A percentile compares a stretch with the other conserved stretches of the same genome.
These are phyloP conservation scores for Decorospora gaudefroyi DNA, from an alignment of 2,329 filamentous ascomycete genomes.

Conservation along the genomic window DNA sequence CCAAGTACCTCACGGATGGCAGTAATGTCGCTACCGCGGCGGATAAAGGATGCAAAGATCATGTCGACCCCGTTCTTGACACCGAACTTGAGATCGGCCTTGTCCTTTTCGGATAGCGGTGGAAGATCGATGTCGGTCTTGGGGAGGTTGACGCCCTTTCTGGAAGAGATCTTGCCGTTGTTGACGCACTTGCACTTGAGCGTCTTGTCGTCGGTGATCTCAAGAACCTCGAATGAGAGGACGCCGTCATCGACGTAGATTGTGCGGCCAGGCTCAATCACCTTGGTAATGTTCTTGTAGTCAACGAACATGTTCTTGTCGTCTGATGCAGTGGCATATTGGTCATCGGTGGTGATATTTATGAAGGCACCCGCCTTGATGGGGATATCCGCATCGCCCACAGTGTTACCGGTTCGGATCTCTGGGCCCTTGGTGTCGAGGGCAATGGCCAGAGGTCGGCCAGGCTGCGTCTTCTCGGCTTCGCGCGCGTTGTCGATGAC, in stretches of 20 bases:
- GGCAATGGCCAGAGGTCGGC: slow-evolving; percentile 92
- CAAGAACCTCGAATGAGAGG: slow-evolving; percentile 90
- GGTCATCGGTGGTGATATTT: slow-evolving; percentile 96
- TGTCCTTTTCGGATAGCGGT: slow-evolving; percentile 97
- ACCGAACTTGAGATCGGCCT: slow-evolving; percentile 89
- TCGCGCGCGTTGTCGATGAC: slow-evolving; percentile 95
- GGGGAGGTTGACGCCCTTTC: slow-evolving; percentile 98
- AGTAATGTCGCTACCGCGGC: slow-evolving; percentile 87
- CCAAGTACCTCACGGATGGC: slow-evolving; percentile 92
- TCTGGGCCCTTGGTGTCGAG: slow-evolving; percentile 85
- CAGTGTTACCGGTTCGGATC: slow-evolving; percentile 81
- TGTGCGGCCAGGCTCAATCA: slow-evolving; percentile 85
- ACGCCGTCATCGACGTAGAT: slow-evolving; percentile 99
- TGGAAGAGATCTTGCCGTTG: slow-evolving; percentile 98
- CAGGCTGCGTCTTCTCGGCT: slow-evolving; percentile 75
- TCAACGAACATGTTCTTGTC: slow-evolving; percentile 98
- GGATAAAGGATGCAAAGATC: slow-evolving; percentile 98
- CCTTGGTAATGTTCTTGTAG: slow-evolving; percentile 99
- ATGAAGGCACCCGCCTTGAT: slow-evolving; percentile 81
- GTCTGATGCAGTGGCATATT: slow-evolving; percentile 82
- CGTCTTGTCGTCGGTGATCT: slow-evolving; percentile 86
- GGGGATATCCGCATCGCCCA: slow-evolving; percentile 72
- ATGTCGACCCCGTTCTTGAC: slow-evolving; percentile 99
- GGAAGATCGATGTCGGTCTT: slow-evolving; percentile 99
- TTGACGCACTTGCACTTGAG: slow-evolving; percentile 86